A percentile compares a stretch with the other conserved stretches of the same genome.
Evolutionary conservation across 345 rosid species (phyloP).

Genomic region (Citrus australasica): DNA sequence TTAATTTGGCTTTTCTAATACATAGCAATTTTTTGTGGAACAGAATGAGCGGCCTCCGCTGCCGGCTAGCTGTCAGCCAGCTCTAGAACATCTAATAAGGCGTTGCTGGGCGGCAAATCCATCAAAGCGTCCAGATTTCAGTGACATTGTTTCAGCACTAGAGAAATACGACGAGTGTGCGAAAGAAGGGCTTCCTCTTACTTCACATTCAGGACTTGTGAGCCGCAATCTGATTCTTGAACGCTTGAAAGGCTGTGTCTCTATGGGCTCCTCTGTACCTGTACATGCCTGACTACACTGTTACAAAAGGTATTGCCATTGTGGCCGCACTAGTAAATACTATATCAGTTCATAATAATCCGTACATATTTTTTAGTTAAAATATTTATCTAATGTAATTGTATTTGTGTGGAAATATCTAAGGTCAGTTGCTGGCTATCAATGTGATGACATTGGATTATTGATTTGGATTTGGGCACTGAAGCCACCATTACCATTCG

Average conservation of each 20-base stretch:
- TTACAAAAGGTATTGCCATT: background rate
- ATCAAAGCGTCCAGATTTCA: conserved; percentile 84
- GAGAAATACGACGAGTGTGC: conserved; percentile 86
- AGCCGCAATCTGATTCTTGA: conserved; percentile 61
- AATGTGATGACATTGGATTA: too few species aligned
- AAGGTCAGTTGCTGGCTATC: background rate
- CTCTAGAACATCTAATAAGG: conserved; percentile 81
- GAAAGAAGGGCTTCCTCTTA: conserved; percentile 86
- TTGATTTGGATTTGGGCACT: too few species aligned
- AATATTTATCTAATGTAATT: background rate
- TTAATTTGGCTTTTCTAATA: background rate
- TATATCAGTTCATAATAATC: conserved; percentile 16
- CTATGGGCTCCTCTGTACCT: conserved; percentile 69
- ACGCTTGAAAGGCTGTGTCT: conserved; percentile 71
- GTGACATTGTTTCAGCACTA: conserved; percentile 66
- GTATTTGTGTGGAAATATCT: background rate
- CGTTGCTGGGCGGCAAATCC: conserved; percentile 93
- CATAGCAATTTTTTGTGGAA: background rate
- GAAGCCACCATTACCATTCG: conserved; percentile 6
- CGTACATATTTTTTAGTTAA: conserved; percentile 19
- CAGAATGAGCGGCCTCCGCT: conserved; percentile 93
- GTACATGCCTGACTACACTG: conserved; percentile 61
- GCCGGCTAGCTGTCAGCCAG: conserved; percentile 91
- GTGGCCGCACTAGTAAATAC: background rate
- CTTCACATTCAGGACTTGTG: conserved; percentile 64